These are phyloP conservation scores for Oryza coarctata DNA, from an alignment of 176 grass and related monocot species.

Conservation along the genomic window DNA sequence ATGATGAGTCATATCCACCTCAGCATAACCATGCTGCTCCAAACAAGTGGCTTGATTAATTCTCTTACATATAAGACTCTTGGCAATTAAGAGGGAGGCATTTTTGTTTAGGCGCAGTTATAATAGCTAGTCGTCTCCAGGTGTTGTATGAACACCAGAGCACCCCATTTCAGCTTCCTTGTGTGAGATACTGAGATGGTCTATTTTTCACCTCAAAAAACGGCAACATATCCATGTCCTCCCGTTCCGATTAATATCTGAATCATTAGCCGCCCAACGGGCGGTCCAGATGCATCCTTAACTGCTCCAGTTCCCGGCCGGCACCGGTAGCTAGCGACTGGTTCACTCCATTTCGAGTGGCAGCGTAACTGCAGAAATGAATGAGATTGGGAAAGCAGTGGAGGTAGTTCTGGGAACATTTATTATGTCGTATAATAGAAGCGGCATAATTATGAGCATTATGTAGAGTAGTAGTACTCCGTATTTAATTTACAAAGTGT, in stretches of 20 bases:
- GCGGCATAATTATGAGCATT: neutral
- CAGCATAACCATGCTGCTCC: neutral
- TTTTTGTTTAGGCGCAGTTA: neutral
- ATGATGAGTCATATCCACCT: constrained; percentile 21
- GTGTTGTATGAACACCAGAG: neutral
- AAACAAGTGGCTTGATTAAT: neutral
- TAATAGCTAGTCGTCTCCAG: neutral
- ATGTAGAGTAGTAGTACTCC: neutral
- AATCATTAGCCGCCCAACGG: neutral
- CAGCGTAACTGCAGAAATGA: neutral
- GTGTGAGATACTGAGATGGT: constrained; percentile 9
- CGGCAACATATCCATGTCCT: neutral
- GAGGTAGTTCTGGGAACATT: neutral
- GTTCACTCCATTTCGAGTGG: constrained; percentile 3
- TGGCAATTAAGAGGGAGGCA: neutral
- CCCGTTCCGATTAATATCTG: constrained; percentile 17
- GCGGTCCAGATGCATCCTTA: neutral
- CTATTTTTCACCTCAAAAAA: constrained; percentile 11
- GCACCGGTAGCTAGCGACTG: constrained; percentile 24
- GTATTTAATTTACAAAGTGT: neutral
- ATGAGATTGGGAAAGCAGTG: neutral
- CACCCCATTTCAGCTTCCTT: neutral
- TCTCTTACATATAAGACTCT: constrained; percentile 9
- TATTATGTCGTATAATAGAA: neutral
- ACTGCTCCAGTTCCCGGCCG: constrained; percentile 34